These are phyloP conservation scores for Myriangium duriaei DNA, from an alignment of 2,329 filamentous ascomycete species.

Conservation along the genomic window DNA sequence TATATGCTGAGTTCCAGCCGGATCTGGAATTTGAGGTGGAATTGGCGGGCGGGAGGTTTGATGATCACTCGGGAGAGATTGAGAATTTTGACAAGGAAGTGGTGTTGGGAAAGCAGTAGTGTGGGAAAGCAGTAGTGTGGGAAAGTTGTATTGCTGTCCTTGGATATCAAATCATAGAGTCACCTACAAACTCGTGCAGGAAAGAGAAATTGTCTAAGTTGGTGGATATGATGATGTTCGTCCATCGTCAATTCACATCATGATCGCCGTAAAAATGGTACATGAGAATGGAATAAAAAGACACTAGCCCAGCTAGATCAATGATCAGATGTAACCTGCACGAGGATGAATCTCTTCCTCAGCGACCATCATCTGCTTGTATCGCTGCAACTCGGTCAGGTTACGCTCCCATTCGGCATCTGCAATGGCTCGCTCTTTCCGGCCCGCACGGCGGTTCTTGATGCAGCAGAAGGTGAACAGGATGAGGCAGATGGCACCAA, in stretches of 20 bases:
- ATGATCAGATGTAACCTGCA: constrained; percentile 5
- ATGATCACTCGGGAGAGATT: constrained; percentile 9
- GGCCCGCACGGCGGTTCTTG: constrained; percentile 37
- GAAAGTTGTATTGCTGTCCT: no score
- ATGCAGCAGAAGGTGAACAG: constrained; percentile 34
- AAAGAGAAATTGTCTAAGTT: no score
- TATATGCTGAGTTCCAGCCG: constrained; percentile 42
- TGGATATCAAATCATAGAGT: no score
- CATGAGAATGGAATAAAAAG: neutral
- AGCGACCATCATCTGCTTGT: constrained; percentile 9
- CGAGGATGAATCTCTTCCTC: constrained; percentile 8
- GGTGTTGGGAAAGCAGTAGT: neutral
- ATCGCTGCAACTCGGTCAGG: constrained; percentile 20
- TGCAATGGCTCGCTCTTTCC: constrained; percentile 34
- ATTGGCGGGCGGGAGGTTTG: constrained; percentile 14
- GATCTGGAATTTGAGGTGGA: constrained; percentile 36
- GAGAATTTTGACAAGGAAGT: constrained; percentile 1
- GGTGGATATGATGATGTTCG: no score
- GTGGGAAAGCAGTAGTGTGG: no score
- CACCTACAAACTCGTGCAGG: no score
- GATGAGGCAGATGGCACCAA: constrained; percentile 23
- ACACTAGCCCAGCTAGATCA: constrained; percentile 8
- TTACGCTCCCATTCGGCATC: constrained; percentile 35
- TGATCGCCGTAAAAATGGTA: neutral
- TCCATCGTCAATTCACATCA: no score